Conservation (phyloP, 805 yeast species). For the Sugiyamaella valdiviana region DNA sequence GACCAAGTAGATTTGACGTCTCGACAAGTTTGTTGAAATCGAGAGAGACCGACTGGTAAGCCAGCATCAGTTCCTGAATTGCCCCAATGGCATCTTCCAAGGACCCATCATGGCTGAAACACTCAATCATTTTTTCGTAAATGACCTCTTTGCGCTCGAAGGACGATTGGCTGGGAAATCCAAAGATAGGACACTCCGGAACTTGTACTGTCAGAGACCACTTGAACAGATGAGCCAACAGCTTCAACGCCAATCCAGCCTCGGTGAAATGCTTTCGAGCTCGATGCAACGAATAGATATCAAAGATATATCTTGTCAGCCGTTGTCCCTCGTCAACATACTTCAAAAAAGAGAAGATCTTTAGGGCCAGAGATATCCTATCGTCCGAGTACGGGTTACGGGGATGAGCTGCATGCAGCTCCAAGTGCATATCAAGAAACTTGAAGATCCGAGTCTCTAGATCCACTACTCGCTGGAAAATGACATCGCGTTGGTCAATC, state of each 20-base stretch:
- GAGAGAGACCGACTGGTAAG: slow-evolving; percentile 65
- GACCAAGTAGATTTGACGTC: slow-evolving; percentile 62
- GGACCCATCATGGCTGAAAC: slow-evolving; percentile 63
- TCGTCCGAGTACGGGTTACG: slow-evolving; percentile 85
- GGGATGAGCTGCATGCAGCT: slow-evolving; percentile 65
- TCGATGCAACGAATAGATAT: slow-evolving; percentile 60
- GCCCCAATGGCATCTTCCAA: slow-evolving; percentile 75
- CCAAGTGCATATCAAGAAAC: slow-evolving; percentile 58
- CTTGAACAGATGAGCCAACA: slow-evolving; percentile 65
- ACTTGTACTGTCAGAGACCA: slow-evolving; percentile 56
- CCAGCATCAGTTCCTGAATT: slow-evolving; percentile 68
- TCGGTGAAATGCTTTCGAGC: slow-evolving; percentile 61
- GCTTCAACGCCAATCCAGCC: slow-evolving; percentile 75
- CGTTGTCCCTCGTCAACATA: slow-evolving; percentile 74
- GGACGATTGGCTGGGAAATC: slow-evolving; percentile 71
- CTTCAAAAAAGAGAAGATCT: slow-evolving; percentile 68
- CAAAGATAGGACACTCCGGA: slow-evolving; percentile 46
- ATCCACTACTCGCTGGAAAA: background rate
- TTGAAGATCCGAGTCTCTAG: slow-evolving; percentile 28
- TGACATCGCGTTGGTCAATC: background rate
- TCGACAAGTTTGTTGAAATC: slow-evolving; percentile 70
- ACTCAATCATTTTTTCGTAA: slow-evolving; percentile 61
- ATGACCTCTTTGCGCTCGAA: slow-evolving; percentile 76
- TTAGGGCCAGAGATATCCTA: slow-evolving; percentile 70
- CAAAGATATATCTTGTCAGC: slow-evolving; percentile 71